Percentiles rank a stretch among this genome's conserved stretches.
These are phyloP conservation scores for Neurospora sp. DNA, from an alignment of 495 filamentous ascomycete genomes.

Conservation along the genomic window DNA sequence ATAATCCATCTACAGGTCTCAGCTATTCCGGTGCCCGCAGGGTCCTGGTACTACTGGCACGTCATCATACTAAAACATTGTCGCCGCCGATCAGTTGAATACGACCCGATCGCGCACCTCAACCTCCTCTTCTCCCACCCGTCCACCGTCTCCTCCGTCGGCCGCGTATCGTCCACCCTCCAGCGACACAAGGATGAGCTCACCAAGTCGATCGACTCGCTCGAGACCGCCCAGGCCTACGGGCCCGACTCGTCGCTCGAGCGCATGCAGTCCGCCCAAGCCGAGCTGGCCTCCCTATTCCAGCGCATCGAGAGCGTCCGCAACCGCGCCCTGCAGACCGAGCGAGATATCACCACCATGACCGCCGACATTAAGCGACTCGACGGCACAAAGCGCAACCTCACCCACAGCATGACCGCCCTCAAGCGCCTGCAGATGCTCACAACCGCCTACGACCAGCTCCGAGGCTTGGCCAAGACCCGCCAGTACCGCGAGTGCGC, in stretches of 20 bases:
- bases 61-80: constrained; percentile 8
- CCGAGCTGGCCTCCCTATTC: constrained; percentile 81
- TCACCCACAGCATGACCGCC: constrained; percentile 96
- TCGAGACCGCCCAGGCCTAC: constrained; percentile 72
- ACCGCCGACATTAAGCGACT: constrained; percentile 98
- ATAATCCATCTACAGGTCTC: background rate
- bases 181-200: constrained; percentile 75
- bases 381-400: constrained; percentile 90
- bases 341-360: constrained; percentile 96
- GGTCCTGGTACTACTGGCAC: background rate
- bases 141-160: constrained; percentile 71
- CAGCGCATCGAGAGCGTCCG: constrained; percentile 93
- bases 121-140: constrained; percentile 92
- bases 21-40: background rate
- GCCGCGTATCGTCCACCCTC: constrained; percentile 59
- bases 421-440: constrained; percentile 97
- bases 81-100: constrained; percentile 54
- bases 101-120: constrained; percentile 86
- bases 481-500: constrained; percentile 95
- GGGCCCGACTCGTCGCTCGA: constrained; percentile 80
- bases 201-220: constrained; percentile 63
- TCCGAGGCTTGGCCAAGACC: constrained; percentile 70
- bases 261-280: constrained; percentile 82
- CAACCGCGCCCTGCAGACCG: constrained; percentile 79
- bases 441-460: constrained; percentile 95